Percentiles rank a stretch among this genome's conserved stretches.
Evolutionary conservation across 1,284 basidiomycete genomes (phyloP).

Genomic region (Ustilago curta): DNA sequence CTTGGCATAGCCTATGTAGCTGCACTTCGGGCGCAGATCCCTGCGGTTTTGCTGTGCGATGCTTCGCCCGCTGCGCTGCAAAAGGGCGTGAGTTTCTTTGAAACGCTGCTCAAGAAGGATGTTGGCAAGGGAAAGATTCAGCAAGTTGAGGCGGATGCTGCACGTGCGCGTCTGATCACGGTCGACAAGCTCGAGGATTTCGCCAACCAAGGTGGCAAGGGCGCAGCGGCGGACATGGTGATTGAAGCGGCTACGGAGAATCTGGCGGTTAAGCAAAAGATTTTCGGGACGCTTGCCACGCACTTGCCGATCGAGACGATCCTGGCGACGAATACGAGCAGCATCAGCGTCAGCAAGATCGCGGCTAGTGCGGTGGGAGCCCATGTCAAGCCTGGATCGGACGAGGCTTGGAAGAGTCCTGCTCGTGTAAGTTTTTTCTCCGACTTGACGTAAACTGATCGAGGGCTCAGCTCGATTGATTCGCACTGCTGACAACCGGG

Average conservation of each 20-base stretch:
- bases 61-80: slow-evolving; percentile 74
- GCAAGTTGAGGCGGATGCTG: slow-evolving; percentile 79
- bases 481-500: neutral
- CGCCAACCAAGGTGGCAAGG: slow-evolving; percentile 68
- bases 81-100: slow-evolving; percentile 80
- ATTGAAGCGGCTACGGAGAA: slow-evolving; percentile 94
- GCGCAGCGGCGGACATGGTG: slow-evolving; percentile 83
- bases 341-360: slow-evolving; percentile 93
- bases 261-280: slow-evolving; percentile 80
- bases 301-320: slow-evolving; percentile 81
- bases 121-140: slow-evolving; percentile 83
- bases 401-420: slow-evolving; percentile 52
- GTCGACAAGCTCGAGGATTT: slow-evolving; percentile 50
- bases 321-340: slow-evolving; percentile 91
- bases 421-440: slow-evolving; percentile 39
- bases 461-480: neutral
- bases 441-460: neutral
- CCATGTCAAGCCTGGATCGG: slow-evolving; percentile 49
- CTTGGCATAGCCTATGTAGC: slow-evolving; percentile 85
- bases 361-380: slow-evolving; percentile 73
- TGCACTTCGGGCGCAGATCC: slow-evolving; percentile 70
- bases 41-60: slow-evolving; percentile 51
- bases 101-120: slow-evolving; percentile 82
- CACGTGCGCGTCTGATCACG: slow-evolving; percentile 70
- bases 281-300: slow-evolving; percentile 80